Evolutionary conservation across 345 rosid species (phyloP).

Genomic region (Microthlaspi erraticum): DNA sequence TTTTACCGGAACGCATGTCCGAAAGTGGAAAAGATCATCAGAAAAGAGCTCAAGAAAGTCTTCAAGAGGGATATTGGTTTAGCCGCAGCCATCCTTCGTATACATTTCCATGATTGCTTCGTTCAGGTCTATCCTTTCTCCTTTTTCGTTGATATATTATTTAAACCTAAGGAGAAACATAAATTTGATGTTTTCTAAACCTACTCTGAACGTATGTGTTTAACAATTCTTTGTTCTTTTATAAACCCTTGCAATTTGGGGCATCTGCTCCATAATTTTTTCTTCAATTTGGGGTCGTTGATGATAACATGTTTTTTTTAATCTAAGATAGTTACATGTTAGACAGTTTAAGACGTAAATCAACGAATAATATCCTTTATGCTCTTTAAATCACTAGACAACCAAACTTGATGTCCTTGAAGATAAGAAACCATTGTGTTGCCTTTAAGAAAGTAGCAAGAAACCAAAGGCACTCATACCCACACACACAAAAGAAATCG

Average conservation of each 20-base stretch:
- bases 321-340: no score
- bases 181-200: neutral
- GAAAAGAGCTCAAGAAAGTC: conserved; percentile 61
- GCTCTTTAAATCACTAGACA: no score
- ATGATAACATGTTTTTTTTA: no score
- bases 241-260: neutral
- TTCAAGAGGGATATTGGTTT: conserved; percentile 75
- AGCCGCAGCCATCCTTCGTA: conserved; percentile 93
- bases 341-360: no score
- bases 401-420: no score
- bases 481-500: neutral
- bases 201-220: neutral
- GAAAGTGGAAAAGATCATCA: conserved; percentile 58
- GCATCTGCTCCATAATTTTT: no score
- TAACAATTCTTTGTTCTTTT: neutral
- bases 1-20: conserved; percentile 73
- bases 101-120: conserved; percentile 95
- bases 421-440: no score
- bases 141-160: neutral
- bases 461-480: conserved; percentile 20
- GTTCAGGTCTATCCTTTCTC: conserved; percentile 59
- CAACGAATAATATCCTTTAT: no score
- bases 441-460: neutral
- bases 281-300: no score
- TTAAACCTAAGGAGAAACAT: neutral